A percentile compares a stretch with the other conserved stretches of the same genome.
Conservation (phyloP, 2,329 filamentous ascomycete species). For the Apiospora saccharicola region DNA sequence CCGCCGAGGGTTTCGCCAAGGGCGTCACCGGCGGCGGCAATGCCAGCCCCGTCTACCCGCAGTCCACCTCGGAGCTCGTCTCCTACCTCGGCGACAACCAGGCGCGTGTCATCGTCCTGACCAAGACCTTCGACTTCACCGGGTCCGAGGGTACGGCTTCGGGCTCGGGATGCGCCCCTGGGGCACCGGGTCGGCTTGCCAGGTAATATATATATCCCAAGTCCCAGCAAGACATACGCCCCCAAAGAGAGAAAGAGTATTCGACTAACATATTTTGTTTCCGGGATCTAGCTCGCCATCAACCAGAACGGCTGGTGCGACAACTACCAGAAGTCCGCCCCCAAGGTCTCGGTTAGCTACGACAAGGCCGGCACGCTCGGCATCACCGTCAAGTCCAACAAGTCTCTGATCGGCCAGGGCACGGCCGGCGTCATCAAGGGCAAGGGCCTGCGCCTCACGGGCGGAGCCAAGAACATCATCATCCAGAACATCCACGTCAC, state of each 20-base stretch:
- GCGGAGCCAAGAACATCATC: constrained; percentile 63
- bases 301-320: constrained; percentile 66
- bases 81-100: constrained; percentile 63
- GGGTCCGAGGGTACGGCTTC: constrained; percentile 61
- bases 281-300: constrained; percentile 53
- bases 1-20: constrained; percentile 52
- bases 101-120: constrained; percentile 64
- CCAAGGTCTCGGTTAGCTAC: constrained; percentile 52
- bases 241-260: background rate
- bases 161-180: constrained; percentile 63
- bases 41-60: constrained; percentile 61
- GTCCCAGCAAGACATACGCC: background rate
- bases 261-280: background rate
- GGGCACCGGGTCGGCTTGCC: constrained; percentile 60
- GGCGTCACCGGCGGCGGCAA: constrained; percentile 68
- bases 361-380: constrained; percentile 60
- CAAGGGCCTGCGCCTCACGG: constrained; percentile 34
- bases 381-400: constrained; percentile 63
- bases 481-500: constrained; percentile 66
- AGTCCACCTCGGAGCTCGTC: constrained; percentile 61
- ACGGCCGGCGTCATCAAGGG: constrained; percentile 58
- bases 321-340: constrained; percentile 64
- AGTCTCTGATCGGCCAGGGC: constrained; percentile 63
- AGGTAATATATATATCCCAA: constrained; percentile 41
- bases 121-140: constrained; percentile 63